Conservation (phyloP, 2,329 filamentous ascomycete genomes). For the Pseudopyricularia cyperi region DNA sequence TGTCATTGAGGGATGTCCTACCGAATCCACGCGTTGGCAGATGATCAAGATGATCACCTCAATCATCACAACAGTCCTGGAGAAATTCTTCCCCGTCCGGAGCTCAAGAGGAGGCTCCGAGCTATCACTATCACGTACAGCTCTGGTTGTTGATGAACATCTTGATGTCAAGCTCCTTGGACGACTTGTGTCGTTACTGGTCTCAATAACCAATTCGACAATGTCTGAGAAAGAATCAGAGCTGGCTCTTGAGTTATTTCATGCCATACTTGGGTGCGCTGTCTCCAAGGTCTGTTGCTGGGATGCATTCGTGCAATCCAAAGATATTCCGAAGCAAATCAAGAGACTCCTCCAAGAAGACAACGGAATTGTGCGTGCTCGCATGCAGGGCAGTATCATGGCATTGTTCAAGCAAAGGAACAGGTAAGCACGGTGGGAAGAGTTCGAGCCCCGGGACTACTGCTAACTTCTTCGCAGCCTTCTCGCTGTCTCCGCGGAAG, state of each 20-base stretch:
- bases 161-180: neutral
- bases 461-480: conserved; percentile 6
- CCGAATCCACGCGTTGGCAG: conserved; percentile 8
- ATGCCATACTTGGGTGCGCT: conserved; percentile 23
- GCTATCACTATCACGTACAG: no score
- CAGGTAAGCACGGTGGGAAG: conserved; percentile 1
- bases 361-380: conserved; percentile 21
- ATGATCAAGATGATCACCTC: neutral
- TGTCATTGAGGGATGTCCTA: conserved; percentile 29
- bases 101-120: neutral
- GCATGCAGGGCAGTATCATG: conserved; percentile 14
- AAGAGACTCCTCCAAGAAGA: conserved; percentile 22
- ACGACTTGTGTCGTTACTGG: conserved; percentile 3
- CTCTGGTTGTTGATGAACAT: neutral
- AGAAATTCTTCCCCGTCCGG: neutral
- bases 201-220: conserved; percentile 2
- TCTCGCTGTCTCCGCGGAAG: conserved; percentile 16
- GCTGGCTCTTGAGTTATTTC: conserved; percentile 16
- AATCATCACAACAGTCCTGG: neutral
- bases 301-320: conserved; percentile 12
- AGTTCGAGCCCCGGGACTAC: neutral
- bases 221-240: conserved; percentile 10
- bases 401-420: conserved; percentile 5
- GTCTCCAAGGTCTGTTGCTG: conserved; percentile 19
- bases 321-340: conserved; percentile 11